These are phyloP conservation scores for Euphorbia lathyris DNA, from an alignment of 345 rosid genomes.

Conservation along the genomic window DNA sequence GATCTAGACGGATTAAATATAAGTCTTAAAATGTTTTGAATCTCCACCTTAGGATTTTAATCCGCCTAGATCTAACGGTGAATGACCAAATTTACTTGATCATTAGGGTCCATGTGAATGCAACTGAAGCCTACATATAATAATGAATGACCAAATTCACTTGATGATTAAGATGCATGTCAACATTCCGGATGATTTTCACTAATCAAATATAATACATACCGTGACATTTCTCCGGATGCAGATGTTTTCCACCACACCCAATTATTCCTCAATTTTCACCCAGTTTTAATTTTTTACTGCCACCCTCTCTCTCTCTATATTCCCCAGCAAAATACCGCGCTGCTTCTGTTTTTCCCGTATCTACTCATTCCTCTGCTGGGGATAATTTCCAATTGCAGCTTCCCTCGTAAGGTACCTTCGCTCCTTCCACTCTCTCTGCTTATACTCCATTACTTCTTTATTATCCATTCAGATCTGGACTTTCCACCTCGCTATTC, in stretches of 20 bases:
- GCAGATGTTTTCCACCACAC: not conserved
- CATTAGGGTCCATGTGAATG: too few relatives aligned
- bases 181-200: too few relatives aligned
- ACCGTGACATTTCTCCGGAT: too few relatives aligned
- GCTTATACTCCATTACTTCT: not conserved
- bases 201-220: too few relatives aligned
- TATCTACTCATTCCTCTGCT: not conserved
- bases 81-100: too few relatives aligned
- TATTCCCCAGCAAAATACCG: not conserved
- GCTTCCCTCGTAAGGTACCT: constrained; percentile 24
- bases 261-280: not conserved
- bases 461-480: constrained; percentile 20
- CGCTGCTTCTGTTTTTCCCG: not conserved
- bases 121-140: too few relatives aligned
- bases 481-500: not conserved
- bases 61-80: too few relatives aligned
- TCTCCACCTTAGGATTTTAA: too few relatives aligned
- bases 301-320: not conserved
- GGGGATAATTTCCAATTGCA: constrained; percentile 2
- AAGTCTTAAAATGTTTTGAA: too few relatives aligned
- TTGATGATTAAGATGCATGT: too few relatives aligned
- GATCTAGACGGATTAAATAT: too few relatives aligned
- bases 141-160: too few relatives aligned
- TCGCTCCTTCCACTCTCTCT: not conserved
- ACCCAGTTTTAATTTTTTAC: not conserved